Percentiles rank a stretch among this genome's conserved stretches.
Conservation (phyloP, 2,329 filamentous ascomycete species). For the Sarocladium brachiariae region DNA sequence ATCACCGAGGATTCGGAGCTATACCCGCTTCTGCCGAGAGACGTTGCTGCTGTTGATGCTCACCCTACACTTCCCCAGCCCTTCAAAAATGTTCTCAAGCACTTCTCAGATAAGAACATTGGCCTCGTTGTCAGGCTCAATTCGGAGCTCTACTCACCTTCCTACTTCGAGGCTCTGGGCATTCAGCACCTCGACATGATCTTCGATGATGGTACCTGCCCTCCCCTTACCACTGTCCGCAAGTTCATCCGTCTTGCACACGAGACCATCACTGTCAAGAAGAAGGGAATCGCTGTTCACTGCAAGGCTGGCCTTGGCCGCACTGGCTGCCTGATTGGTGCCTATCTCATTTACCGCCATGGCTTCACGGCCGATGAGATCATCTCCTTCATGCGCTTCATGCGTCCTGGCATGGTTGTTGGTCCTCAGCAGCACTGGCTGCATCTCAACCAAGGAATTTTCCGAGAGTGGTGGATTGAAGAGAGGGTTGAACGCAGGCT, state of each 20-base stretch:
- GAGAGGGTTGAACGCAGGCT: slow-evolving; percentile 70
- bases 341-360: slow-evolving; percentile 94
- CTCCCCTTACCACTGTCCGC: slow-evolving; percentile 77
- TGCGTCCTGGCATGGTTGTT: slow-evolving; percentile 98
- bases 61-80: slow-evolving; percentile 68
- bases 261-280: slow-evolving; percentile 84
- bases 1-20: slow-evolving; percentile 66
- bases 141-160: slow-evolving; percentile 89
- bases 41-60: slow-evolving; percentile 62
- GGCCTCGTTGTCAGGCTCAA: slow-evolving; percentile 93
- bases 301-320: slow-evolving; percentile 96
- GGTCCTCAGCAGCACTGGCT: slow-evolving; percentile 98
- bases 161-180: slow-evolving; percentile 92
- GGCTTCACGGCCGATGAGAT: slow-evolving; percentile 97
- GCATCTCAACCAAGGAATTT: slow-evolving; percentile 90
- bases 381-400: slow-evolving; percentile 98
- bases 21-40: slow-evolving; percentile 69
- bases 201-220: slow-evolving; percentile 96
- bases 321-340: slow-evolving; percentile 93
- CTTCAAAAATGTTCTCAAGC: slow-evolving; percentile 91
- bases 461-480: slow-evolving; percentile 98
- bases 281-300: slow-evolving; percentile 92
- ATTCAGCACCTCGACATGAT: slow-evolving; percentile 99
- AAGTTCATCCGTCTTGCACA: slow-evolving; percentile 94
- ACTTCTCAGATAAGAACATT: slow-evolving; percentile 83